Conservation (phyloP, 306 rosid species). For the Lathyrus aphaca region DNA sequence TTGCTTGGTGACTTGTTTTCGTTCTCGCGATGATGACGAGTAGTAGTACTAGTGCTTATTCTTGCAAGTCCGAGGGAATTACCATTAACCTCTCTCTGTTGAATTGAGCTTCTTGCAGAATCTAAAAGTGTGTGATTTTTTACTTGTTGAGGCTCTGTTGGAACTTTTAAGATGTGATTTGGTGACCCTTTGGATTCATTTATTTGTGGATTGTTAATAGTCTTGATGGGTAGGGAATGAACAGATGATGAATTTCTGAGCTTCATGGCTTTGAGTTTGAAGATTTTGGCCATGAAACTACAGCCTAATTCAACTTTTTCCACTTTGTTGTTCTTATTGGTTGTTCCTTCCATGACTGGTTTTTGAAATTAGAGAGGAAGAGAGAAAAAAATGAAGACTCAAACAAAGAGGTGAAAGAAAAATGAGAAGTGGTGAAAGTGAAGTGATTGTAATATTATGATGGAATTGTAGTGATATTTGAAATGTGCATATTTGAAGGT, state of each 20-base stretch:
- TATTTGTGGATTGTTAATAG: constrained; percentile 34
- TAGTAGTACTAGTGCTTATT: constrained; percentile 41
- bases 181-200: constrained; percentile 34
- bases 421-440: constrained; percentile 35
- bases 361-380: constrained; percentile 1
- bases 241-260: constrained; percentile 71
- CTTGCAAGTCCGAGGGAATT: constrained; percentile 47
- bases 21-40: constrained; percentile 36
- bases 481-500: constrained; percentile 14
- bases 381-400: constrained; percentile 1
- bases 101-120: constrained; percentile 44
- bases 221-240: constrained; percentile 66
- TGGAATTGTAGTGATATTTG: constrained; percentile 28
- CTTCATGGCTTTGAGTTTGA: constrained; percentile 54
- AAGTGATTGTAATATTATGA: constrained; percentile 44
- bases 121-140: constrained; percentile 48
- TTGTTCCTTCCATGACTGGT: constrained; percentile 55
- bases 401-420: constrained; percentile 3
- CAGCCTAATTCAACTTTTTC: constrained; percentile 52
- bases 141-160: constrained; percentile 19
- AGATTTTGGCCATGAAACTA: constrained; percentile 65
- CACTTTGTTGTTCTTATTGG: constrained; percentile 42
- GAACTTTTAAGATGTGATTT: constrained; percentile 36
- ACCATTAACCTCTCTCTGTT: constrained; percentile 29
- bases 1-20: constrained; percentile 46